These are phyloP conservation scores for Cladosporium sp. DNA, from an alignment of 2,329 filamentous ascomycete species.

Conservation along the genomic window DNA sequence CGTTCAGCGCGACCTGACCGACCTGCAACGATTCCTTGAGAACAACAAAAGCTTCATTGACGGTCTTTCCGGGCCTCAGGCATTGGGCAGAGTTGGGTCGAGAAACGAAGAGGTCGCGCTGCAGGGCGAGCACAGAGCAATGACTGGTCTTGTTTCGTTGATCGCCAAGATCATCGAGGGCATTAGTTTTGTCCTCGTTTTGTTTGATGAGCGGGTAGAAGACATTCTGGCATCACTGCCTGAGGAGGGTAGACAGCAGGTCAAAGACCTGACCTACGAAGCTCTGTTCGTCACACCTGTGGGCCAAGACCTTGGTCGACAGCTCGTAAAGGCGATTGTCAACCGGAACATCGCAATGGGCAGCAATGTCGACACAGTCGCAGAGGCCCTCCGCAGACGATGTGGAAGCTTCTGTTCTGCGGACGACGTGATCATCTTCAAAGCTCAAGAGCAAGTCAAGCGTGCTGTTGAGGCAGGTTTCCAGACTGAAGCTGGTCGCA, in stretches of 20 bases:
- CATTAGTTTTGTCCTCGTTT: conserved; percentile 90
- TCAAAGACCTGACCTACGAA: conserved; percentile 81
- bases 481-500: conserved; percentile 74
- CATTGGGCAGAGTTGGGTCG: conserved; percentile 72
- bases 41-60: conserved; percentile 91
- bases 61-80: conserved; percentile 86
- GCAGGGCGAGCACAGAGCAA: conserved; percentile 89
- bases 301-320: conserved; percentile 87
- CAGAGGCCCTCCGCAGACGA: conserved; percentile 84
- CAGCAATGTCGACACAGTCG: conserved; percentile 95
- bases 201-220: conserved; percentile 89
- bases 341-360: conserved; percentile 97
- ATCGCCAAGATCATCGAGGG: conserved; percentile 92
- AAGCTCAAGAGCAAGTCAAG: conserved; percentile 92
- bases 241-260: conserved; percentile 65
- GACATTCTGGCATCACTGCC: conserved; percentile 82
- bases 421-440: conserved; percentile 97
- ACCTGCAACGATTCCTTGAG: conserved; percentile 77
- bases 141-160: conserved; percentile 81
- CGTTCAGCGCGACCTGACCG: conserved; percentile 78
- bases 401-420: conserved; percentile 98
- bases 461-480: conserved; percentile 75
- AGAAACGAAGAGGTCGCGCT: conserved; percentile 89
- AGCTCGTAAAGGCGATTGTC: conserved; percentile 95
- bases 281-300: conserved; percentile 75